Evolutionary conservation across 176 grass and related monocot species (phyloP), one percentile per base, ranked within the genome.

Genomic region (Zoysia japonica): DNA sequence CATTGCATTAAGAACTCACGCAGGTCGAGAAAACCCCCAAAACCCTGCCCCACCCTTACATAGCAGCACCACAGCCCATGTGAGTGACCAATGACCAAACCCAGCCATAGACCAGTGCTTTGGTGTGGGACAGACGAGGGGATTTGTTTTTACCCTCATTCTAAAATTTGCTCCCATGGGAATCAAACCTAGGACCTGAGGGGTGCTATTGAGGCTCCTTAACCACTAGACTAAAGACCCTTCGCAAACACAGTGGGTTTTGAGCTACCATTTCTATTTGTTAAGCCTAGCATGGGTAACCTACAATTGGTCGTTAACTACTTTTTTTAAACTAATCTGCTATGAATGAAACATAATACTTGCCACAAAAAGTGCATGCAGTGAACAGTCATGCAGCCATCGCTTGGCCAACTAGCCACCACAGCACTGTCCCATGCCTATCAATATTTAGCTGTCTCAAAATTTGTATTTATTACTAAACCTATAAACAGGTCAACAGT

Each of bases 381-480:
- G 15, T 66, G 3, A 14, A 59, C 35, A 49, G 17, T 61, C 62
- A 75, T 60, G 63, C 49, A 67, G 7, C 49, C 51, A 60, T 52
- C 37, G 10, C 12, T 49, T 70, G 19, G 65, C 54, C 55, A 82
- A 49, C 11, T 56, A 55, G 40, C 12, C 10, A 67, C 6, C 72
- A 77, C 6, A 37, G 57, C 84, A 47, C 57, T 28, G 28, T 42
- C 65, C 64, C 63, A 71, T 60, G 71, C 19, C 35, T 84, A 48
- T 6, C 39, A 80, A 56, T 84, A 28, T 84, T 80, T 66, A 13
- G 16, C 41, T 5, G 17, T 38, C 65, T 69, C 67, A 51, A 55
- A 55, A 75, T 14, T n/a, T 67, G 42, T 65, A n/a, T 6, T 50
- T 76, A 65, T 47, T 73, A 10, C 28, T 20, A 48, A 67, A 68